Conservation (phyloP, 345 rosid genomes). For the Corchorus capsularis region DNA sequence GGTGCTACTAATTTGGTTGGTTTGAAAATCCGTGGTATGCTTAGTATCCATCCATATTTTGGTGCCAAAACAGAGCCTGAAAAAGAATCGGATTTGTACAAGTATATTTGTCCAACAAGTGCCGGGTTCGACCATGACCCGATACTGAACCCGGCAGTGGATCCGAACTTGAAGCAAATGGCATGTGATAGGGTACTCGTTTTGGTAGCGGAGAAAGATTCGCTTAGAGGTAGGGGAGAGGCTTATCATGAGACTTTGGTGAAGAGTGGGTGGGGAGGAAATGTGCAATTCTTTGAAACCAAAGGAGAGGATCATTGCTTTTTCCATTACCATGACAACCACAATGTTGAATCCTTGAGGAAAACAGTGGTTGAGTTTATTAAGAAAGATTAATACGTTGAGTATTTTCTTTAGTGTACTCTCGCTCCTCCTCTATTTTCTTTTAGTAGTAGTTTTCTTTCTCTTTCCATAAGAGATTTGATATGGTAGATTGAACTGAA, state of each 20-base stretch:
- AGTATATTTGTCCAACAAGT: conserved; percentile 27
- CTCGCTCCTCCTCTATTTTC: background rate
- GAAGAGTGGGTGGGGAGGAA: conserved; percentile 36
- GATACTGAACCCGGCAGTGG: conserved; percentile 35
- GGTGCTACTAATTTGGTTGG: conserved; percentile 31
- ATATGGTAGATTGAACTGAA: too few relatives aligned
- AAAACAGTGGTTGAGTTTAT: conserved; percentile 30
- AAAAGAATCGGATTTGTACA: conserved; percentile 43
- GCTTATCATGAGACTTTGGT: conserved; percentile 33
- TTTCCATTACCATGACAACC: conserved; percentile 26
- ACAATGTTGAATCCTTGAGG: conserved; percentile 25
- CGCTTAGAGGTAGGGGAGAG: conserved; percentile 26
- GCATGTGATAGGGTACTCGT: conserved; percentile 33
- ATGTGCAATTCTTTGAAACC: conserved; percentile 30
- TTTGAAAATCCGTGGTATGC: conserved; percentile 31
- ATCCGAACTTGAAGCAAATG: conserved; percentile 25
- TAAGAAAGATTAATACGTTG: background rate
- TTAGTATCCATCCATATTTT: conserved; percentile 44
- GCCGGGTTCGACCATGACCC: conserved; percentile 37
- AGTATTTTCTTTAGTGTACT: background rate
- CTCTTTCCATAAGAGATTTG: background rate
- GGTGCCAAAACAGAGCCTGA: conserved; percentile 21
- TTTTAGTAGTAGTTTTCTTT: background rate
- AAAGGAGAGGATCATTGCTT: conserved; percentile 41
- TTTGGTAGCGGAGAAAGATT: conserved; percentile 44